phyloP scores from a whole-genome alignment of 257 asterid species.

The Gardenia jasminoides region DNA sequence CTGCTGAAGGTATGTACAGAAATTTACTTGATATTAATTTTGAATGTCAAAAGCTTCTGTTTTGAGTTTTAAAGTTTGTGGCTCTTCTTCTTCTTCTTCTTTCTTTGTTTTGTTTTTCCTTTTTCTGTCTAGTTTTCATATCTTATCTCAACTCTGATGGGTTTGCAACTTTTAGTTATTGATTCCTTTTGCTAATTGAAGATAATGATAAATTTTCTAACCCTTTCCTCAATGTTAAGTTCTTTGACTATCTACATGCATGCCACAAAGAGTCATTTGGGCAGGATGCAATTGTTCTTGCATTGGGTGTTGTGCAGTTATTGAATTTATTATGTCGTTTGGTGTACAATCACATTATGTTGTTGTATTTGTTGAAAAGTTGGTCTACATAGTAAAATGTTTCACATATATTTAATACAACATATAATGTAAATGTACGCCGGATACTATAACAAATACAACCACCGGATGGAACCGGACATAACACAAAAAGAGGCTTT shows the following conservation, averaged over 20 bases:
- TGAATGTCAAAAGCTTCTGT: background rate
- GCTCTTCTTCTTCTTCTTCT: background rate
- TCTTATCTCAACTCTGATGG: background rate
- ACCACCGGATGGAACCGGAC: no score
- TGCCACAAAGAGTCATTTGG: background rate
- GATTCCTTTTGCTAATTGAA: background rate
- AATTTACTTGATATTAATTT: background rate
- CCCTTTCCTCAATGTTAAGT: background rate
- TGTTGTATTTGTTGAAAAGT: no score
- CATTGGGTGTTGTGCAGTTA: no score
- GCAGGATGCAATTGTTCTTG: background rate
- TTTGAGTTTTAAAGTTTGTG: background rate
- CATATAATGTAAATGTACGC: no score
- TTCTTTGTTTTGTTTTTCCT: background rate
- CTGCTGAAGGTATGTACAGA: constrained; percentile 73
- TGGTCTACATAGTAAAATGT: no score
- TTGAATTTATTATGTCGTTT: no score
- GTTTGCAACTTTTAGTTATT: background rate
- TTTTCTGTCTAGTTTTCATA: background rate
- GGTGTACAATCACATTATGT: no score
- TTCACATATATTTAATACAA: no score
- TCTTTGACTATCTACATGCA: background rate
- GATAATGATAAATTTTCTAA: background rate
- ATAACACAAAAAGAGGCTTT: no score
- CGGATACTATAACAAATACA: no score